Conservation (phyloP, 208 protist species). For the Acanthamoeba royreba region DNA sequence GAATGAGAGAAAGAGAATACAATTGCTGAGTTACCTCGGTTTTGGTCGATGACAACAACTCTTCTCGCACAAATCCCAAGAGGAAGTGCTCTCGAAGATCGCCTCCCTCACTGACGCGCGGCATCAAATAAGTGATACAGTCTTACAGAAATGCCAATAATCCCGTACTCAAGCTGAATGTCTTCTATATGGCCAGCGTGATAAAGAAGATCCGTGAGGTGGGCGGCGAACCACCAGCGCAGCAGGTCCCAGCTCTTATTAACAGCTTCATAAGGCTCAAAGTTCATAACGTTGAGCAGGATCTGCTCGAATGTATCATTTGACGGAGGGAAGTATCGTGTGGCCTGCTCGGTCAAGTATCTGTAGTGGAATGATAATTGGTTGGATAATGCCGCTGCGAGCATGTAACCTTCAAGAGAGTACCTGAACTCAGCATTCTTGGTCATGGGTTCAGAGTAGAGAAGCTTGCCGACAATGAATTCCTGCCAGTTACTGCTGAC, state of each 20-base stretch:
- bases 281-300: slow-evolving; percentile 26
- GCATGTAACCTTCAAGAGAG: no score
- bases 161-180: slow-evolving; percentile 19
- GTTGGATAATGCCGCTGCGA: no score
- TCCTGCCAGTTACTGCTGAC: neutral
- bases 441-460: slow-evolving; percentile 16
- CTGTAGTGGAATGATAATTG: no score
- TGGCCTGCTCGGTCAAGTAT: neutral
- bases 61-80: slow-evolving; percentile 20
- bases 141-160: no score
- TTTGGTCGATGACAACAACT: neutral
- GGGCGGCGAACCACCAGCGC: slow-evolving; percentile 44
- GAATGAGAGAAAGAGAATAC: neutral
- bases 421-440: slow-evolving; percentile 23
- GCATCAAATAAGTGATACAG: no score
- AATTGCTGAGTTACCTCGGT: neutral
- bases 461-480: neutral
- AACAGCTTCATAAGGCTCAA: slow-evolving; percentile 9
- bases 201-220: neutral
- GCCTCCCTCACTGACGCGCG: neutral
- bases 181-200: slow-evolving; percentile 12
- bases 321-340: neutral
- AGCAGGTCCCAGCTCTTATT: neutral
- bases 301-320: slow-evolving; percentile 14
- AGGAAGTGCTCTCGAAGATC: slow-evolving; percentile 1